These are phyloP conservation scores for Zelopaecilomyces penicillatus DNA, from an alignment of 2,329 filamentous ascomycete species.

Conservation along the genomic window DNA sequence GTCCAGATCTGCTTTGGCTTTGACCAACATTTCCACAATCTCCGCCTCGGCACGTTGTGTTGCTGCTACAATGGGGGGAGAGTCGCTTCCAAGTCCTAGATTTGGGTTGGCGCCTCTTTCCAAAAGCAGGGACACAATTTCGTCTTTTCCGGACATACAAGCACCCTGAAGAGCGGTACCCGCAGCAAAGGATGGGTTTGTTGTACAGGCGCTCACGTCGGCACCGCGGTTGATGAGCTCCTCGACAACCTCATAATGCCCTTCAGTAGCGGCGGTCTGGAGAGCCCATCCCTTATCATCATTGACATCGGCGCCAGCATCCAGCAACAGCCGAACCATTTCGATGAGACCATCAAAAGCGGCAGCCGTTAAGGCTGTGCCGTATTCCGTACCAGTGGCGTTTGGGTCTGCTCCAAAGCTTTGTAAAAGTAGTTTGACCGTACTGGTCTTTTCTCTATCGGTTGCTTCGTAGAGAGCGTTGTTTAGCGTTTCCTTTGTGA, in stretches of 20 bases:
- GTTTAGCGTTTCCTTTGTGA: constrained; percentile 23
- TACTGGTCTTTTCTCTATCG: constrained; percentile 28
- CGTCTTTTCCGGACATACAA: constrained; percentile 23
- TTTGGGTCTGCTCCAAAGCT: constrained; percentile 28
- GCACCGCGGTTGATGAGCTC: constrained; percentile 27
- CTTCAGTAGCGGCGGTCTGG: constrained; percentile 27
- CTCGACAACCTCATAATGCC: constrained; percentile 26
- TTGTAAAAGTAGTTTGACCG: constrained; percentile 26
- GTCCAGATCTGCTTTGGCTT: constrained; percentile 26
- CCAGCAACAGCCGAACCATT: constrained; percentile 23
- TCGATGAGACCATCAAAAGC: constrained; percentile 26
- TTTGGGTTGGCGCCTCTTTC: constrained; percentile 29
- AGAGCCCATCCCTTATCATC: constrained; percentile 27
- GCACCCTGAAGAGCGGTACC: constrained; percentile 34
- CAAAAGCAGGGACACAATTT: constrained; percentile 30
- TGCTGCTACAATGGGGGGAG: constrained; percentile 29
- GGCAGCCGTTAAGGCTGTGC: constrained; percentile 22
- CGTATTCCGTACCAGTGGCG: constrained; percentile 30
- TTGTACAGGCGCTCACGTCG: constrained; percentile 24
- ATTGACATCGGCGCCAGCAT: constrained; percentile 26
- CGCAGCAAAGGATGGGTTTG: constrained; percentile 17
- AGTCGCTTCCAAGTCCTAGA: constrained; percentile 24
- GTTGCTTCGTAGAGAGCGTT: constrained; percentile 30
- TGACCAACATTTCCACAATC: constrained; percentile 27
- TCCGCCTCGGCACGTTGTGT: constrained; percentile 23